Evolutionary conservation across 805 yeast genomes (phyloP).

Genomic region (Allodekkera sacchari): DNA sequence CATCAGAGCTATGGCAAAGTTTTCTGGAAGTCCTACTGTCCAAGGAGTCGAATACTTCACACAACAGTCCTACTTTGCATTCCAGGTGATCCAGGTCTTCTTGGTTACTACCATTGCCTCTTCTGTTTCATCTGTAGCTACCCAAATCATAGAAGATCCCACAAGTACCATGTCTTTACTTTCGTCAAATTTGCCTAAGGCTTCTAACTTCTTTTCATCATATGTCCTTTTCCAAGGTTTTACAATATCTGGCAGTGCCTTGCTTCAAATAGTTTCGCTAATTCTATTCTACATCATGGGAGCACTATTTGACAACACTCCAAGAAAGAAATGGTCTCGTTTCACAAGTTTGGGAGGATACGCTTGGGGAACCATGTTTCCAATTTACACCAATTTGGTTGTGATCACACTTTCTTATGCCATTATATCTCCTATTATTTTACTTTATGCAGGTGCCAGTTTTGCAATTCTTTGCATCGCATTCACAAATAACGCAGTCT

Average conservation of each 20-base stretch:
- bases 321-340: conserved; percentile 59
- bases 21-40: conserved; percentile 47
- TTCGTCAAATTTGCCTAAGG: conserved; percentile 61
- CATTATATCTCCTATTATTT: conserved; percentile 74
- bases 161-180: conserved; percentile 47
- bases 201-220: conserved; percentile 66
- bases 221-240: conserved; percentile 65
- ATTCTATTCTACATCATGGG: conserved; percentile 55
- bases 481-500: conserved; percentile 67
- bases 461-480: conserved; percentile 70
- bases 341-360: conserved; percentile 44
- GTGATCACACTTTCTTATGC: conserved; percentile 62
- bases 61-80: conserved; percentile 61
- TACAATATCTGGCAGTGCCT: conserved; percentile 53
- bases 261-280: conserved; percentile 54
- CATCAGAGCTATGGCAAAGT: conserved; percentile 53
- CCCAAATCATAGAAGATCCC: conserved; percentile 54
- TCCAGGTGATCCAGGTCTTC: conserved; percentile 65
- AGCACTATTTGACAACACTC: conserved; percentile 47
- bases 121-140: conserved; percentile 60
- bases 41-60: conserved; percentile 57
- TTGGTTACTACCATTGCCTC: conserved; percentile 64
- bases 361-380: conserved; percentile 72
- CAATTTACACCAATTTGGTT: conserved; percentile 64
- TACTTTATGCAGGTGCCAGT: conserved; percentile 64